Conservation (phyloP, 148 eudicot genomes). For the Limonium bicolor region DNA sequence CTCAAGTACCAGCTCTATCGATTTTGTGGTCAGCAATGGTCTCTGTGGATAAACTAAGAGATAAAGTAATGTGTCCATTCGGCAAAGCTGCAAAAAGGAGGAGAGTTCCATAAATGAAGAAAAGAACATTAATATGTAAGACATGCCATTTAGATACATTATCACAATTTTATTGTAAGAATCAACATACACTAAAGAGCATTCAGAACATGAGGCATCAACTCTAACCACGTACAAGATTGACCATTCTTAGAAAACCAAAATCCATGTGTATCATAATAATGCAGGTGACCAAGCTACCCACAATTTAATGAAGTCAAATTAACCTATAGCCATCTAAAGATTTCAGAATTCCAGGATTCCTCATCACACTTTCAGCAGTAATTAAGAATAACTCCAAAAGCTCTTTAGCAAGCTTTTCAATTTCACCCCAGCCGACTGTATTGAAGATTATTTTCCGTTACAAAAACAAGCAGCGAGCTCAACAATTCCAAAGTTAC, state of each 20-base stretch:
- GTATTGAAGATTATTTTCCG: too few species aligned
- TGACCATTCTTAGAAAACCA: background rate
- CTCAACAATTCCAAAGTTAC: too few species aligned
- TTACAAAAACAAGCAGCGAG: too few species aligned
- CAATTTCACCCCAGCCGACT: too few species aligned
- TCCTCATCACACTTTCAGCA: too few species aligned
- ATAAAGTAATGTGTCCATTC: slow-evolving; percentile 78
- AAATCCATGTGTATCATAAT: too few species aligned
- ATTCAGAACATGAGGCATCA: background rate
- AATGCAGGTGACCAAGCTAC: too few species aligned
- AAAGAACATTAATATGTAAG: background rate
- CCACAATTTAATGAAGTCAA: too few species aligned
- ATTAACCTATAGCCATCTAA: too few species aligned
- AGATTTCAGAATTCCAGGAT: too few species aligned
- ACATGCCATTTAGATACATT: background rate
- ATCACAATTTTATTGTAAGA: background rate
- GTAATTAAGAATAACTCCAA: too few species aligned
- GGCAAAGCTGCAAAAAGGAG: slow-evolving; percentile 33
- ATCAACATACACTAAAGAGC: background rate
- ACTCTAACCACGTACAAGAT: background rate
- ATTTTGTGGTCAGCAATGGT: slow-evolving; percentile 80
- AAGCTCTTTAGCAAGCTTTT: too few species aligned
- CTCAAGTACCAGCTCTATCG: slow-evolving; percentile 99
- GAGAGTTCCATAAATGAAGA: background rate
- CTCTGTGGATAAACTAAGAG: slow-evolving; percentile 91